Base-by-base conservation (phyloP, 2,329 filamentous ascomycete genomes). In the Sphaceloma murrayae region DNA sequence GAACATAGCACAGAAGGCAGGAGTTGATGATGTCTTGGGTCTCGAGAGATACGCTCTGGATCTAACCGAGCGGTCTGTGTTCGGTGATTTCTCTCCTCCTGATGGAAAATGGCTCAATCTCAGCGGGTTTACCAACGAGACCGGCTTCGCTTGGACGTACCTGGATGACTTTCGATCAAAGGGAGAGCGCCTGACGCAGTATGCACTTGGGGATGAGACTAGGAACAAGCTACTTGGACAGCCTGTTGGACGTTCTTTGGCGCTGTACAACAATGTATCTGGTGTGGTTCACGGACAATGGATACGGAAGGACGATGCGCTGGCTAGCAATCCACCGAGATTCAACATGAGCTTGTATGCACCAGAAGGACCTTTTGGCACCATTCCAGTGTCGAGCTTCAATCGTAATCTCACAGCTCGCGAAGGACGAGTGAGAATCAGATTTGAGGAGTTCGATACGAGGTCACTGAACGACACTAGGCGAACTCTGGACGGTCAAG, bases 141-240 rank as follows among this genome's bases (percentile, higher is more conserved):
- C 94, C 62, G 77, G 74, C 3, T 85, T 84, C 61, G 80, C 77
- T 1, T 95, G 88, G 88, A 74, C 80, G 24, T 71, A 86, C 46
- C 67, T 95, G 16, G 67, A 68, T 0, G 64, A 68, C 1, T 85
- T 88, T 47, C 78, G 76, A 57, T 65, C 78, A 48, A 74, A 75
- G 51, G 83, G 79, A 45, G 67, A 74, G 45, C 69, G 78, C 52
- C 80, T 73, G 50, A 57, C 72, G 14, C 55, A 56, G 39, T 56
- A 61, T 44, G 54, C 64, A 29, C 51, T 70, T 17, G 65, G 66
- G 14, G 59, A 62, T 14, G 53, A 54, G 43, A 53, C 53, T 8
- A 43, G 48, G 27, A 55, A 53, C 17, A 53, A 52, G 13, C 49
- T 60, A 9, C 52, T 60, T 18, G 59, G 64, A 2, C 61, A 65